These are phyloP conservation scores for Trichoderma asperelloides DNA, from an alignment of 495 filamentous ascomycete species.

Conservation along the genomic window DNA sequence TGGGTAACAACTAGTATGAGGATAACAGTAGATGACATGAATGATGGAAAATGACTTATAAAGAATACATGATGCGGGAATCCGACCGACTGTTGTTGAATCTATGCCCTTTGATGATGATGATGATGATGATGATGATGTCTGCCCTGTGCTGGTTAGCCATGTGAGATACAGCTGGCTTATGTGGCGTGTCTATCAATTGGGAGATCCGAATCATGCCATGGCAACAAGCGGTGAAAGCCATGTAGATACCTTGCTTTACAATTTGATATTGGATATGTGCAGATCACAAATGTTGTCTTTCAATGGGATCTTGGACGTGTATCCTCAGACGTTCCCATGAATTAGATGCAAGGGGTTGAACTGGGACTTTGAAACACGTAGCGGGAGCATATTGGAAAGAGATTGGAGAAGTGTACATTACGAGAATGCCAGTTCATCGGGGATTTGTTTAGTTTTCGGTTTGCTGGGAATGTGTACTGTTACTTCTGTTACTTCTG, in stretches of 20 bases:
- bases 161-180: not conserved
- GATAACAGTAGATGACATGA: conserved; percentile 4
- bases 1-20: not conserved
- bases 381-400: too few species aligned
- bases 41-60: not conserved
- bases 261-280: not conserved
- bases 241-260: not conserved
- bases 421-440: too few species aligned
- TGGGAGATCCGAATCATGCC: not conserved
- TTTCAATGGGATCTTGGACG: too few species aligned
- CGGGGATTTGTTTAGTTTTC: too few species aligned
- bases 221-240: not conserved
- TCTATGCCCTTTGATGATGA: not conserved
- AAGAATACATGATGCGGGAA: not conserved
- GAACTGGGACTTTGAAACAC: too few species aligned
- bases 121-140: not conserved
- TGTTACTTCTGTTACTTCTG: too few species aligned
- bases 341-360: too few species aligned
- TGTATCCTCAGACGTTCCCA: too few species aligned
- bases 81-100: not conserved
- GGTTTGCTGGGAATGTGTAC: too few species aligned
- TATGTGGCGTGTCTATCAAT: not conserved
- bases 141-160: not conserved
- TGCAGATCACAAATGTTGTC: too few species aligned
- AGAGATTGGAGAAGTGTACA: too few species aligned